These are phyloP conservation scores for Xylariaceae sp. DNA, from an alignment of 2,329 filamentous ascomycete genomes.

Conservation along the genomic window DNA sequence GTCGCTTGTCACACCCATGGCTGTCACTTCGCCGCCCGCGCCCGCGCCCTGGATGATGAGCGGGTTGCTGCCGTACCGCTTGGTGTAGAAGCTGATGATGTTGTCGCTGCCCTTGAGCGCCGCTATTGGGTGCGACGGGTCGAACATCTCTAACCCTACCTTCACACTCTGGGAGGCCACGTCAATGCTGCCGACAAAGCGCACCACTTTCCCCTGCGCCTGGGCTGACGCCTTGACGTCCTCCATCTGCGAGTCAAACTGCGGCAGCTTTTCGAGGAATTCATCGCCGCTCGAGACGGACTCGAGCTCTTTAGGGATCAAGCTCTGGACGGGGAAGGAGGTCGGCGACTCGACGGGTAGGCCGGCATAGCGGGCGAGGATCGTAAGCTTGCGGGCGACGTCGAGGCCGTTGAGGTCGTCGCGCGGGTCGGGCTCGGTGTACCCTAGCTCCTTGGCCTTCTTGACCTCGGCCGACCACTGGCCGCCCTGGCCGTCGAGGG, in stretches of 20 bases:
- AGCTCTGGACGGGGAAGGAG: constrained; percentile 86
- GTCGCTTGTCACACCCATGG: constrained; percentile 95
- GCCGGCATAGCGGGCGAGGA: constrained; percentile 81
- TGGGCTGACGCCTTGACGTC: constrained; percentile 79
- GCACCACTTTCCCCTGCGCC: constrained; percentile 83
- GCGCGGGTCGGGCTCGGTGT: constrained; percentile 82
- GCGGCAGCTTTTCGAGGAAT: constrained; percentile 75
- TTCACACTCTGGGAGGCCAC: constrained; percentile 76
- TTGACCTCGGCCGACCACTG: constrained; percentile 89
- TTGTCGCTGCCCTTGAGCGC: constrained; percentile 96
- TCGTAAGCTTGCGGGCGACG: constrained; percentile 93
- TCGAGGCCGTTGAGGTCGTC: constrained; percentile 86
- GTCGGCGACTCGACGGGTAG: constrained; percentile 78
- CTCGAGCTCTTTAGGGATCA: constrained; percentile 87
- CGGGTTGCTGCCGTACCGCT: constrained; percentile 86
- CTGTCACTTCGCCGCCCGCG: constrained; percentile 91
- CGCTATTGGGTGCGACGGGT: constrained; percentile 85
- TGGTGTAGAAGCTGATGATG: constrained; percentile 97
- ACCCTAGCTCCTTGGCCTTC: constrained; percentile 88
- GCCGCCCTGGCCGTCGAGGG: constrained; percentile 68
- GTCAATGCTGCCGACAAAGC: constrained; percentile 93
- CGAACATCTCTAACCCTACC: constrained; percentile 87
- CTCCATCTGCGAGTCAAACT: constrained; percentile 89
- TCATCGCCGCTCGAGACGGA: constrained; percentile 72
- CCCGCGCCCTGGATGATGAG: constrained; percentile 93